A percentile compares a stretch with the other conserved stretches of the same genome.
Conservation (phyloP, 768 basidiomycete species). For the Russula vinacea region DNA sequence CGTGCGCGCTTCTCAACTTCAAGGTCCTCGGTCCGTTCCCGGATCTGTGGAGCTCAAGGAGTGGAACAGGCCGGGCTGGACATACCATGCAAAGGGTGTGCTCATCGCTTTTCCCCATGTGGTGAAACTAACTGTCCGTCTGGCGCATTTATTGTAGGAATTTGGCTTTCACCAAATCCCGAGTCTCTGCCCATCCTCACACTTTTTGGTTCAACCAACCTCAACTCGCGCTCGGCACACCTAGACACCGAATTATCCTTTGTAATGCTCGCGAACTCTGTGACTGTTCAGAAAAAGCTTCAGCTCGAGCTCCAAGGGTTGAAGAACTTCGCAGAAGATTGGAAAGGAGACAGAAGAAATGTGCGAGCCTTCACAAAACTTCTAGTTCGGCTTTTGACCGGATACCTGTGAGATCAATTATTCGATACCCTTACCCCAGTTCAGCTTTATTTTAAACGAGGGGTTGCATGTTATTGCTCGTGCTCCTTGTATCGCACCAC, state of each 20-base stretch:
- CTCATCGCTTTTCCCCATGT: neutral
- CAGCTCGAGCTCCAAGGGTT: conserved; percentile 54
- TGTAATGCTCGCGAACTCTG: conserved; percentile 67
- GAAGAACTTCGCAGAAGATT: conserved; percentile 48
- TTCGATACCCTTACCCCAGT: neutral
- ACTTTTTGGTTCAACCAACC: conserved; percentile 91
- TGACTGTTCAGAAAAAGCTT: conserved; percentile 47
- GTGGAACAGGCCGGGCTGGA: conserved; percentile 90
- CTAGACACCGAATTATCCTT: conserved; percentile 93
- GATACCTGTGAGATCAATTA: conserved; percentile 54
- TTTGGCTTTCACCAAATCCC: conserved; percentile 72
- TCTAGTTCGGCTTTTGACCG: conserved; percentile 60
- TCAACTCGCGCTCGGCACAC: conserved; percentile 86
- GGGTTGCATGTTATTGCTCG: neutral
- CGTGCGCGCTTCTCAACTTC: conserved; percentile 44
- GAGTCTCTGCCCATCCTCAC: conserved; percentile 61
- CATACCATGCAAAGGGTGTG: conserved; percentile 96
- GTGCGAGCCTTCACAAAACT: conserved; percentile 63
- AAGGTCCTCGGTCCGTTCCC: conserved; percentile 34
- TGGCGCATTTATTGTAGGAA: conserved; percentile 48
- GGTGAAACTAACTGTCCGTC: neutral
- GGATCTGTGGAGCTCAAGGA: conserved; percentile 69
- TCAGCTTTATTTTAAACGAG: neutral
- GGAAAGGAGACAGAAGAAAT: conserved; percentile 56
- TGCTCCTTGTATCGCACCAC: neutral